phyloP scores from a whole-genome alignment of 805 yeast species.

The Candida hungchunana region DNA sequence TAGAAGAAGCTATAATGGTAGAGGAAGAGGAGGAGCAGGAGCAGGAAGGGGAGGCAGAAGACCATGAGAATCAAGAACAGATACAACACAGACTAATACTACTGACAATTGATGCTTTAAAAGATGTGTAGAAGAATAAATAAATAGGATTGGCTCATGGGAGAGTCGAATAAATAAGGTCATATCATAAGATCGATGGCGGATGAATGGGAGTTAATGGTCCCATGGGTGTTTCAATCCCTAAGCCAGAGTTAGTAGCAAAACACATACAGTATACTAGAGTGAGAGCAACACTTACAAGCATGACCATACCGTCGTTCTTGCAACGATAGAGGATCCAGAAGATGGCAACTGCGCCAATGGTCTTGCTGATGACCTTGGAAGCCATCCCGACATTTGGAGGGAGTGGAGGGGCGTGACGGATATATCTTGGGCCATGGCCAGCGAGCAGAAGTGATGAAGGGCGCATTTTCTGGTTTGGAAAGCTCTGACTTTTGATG shows the following conservation, averaged over 20 bases:
- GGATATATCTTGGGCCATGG: conserved; percentile 26
- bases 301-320: conserved; percentile 64
- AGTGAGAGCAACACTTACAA: conserved; percentile 31
- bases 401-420: conserved; percentile 58
- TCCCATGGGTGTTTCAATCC: conserved; percentile 43
- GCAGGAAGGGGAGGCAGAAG: conserved; percentile 19
- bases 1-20: conserved; percentile 15
- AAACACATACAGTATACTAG: not conserved
- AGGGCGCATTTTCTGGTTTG: conserved; percentile 20
- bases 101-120: too few relatives aligned
- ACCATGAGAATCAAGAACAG: conserved; percentile 1
- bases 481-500: conserved; percentile 5
- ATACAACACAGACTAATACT: conserved; percentile 14
- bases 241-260: conserved; percentile 10
- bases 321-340: conserved; percentile 80
- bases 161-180: too few relatives aligned
- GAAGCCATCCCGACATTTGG: conserved; percentile 62
- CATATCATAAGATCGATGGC: not conserved
- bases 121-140: too few relatives aligned
- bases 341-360: conserved; percentile 89
- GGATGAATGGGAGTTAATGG: conserved; percentile 18
- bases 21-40: conserved; percentile 23
- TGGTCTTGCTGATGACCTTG: conserved; percentile 54
- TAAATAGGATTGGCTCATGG: not conserved
- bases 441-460: conserved; percentile 10